Evolutionary conservation across 805 yeast species (phyloP).

Genomic region (Suhomyces canberraensis): DNA sequence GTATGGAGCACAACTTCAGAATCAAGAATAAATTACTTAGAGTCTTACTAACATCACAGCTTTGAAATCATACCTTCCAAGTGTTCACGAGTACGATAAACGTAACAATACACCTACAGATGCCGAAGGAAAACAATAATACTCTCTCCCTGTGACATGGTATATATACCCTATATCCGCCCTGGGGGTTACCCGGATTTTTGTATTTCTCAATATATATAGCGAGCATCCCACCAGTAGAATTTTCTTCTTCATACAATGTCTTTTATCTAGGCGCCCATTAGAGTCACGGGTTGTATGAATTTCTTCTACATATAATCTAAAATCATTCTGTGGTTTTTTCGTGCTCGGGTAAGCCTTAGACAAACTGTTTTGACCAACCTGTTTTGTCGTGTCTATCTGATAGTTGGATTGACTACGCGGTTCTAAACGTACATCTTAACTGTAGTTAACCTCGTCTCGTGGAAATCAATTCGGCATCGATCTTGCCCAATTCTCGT

Average conservation of each 20-base stretch:
- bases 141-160: no score
- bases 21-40: no score
- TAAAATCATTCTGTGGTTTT: constrained; percentile 40
- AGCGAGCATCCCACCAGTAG: no score
- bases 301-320: constrained; percentile 46
- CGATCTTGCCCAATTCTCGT: constrained; percentile 52
- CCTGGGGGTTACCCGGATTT: constrained; percentile 10
- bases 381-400: constrained; percentile 55
- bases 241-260: constrained; percentile 35
- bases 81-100: constrained; percentile 56
- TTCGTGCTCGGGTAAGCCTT: constrained; percentile 96
- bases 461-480: constrained; percentile 45
- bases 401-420: constrained; percentile 49
- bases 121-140: no score
- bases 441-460: constrained; percentile 3
- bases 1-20: constrained; percentile 11
- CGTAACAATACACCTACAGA: constrained; percentile 15
- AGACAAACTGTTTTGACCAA: constrained; percentile 59
- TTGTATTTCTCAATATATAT: constrained; percentile 5
- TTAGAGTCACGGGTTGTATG: constrained; percentile 66
- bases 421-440: constrained; percentile 72
- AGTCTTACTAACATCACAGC: constrained; percentile 17
- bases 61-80: constrained; percentile 53
- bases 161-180: no score
- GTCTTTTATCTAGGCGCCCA: constrained; percentile 72